These are phyloP conservation scores for Voacanga thouarsii DNA, from an alignment of 257 asterid species.

Conservation along the genomic window DNA sequence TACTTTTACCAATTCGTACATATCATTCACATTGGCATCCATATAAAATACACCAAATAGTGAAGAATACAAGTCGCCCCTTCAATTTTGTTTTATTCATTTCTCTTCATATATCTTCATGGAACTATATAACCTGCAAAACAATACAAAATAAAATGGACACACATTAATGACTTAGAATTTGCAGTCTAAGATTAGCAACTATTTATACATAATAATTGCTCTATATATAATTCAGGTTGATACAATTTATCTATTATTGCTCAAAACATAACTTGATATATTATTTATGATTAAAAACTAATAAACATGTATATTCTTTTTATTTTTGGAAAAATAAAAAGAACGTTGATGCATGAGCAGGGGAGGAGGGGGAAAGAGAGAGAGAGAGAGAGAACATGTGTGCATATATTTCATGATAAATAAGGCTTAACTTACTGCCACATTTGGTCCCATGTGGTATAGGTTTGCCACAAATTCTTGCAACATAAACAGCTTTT, in stretches of 20 bases:
- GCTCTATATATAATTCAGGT: not conserved
- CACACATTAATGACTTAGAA: not conserved
- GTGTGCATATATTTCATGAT: not conserved
- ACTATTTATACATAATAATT: not conserved
- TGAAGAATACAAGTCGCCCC: not conserved
- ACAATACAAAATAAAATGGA: not conserved
- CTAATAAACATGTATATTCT: not conserved
- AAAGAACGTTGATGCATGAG: too few species aligned
- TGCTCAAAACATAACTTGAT: too few species aligned
- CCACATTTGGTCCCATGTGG: slow-evolving; percentile 62
- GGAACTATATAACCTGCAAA: slow-evolving; percentile 49
- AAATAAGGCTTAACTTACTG: not conserved
- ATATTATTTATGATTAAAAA: too few species aligned
- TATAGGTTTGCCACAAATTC: slow-evolving; percentile 47
- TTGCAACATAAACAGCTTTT: slow-evolving; percentile 49
- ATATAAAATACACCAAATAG: not conserved
- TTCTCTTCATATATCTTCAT: slow-evolving; percentile 12
- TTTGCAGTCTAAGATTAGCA: not conserved
- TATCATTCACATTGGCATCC: not conserved
- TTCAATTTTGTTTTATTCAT: too few species aligned
- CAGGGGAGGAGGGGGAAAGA: too few species aligned
- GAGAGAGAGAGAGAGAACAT: too few species aligned
- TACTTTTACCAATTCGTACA: not conserved
- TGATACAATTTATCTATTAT: too few species aligned
- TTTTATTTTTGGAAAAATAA: too few species aligned